These are phyloP conservation scores for Yamadazyma atlantica DNA, from an alignment of 1,139 yeast species.

Conservation along the genomic window DNA sequence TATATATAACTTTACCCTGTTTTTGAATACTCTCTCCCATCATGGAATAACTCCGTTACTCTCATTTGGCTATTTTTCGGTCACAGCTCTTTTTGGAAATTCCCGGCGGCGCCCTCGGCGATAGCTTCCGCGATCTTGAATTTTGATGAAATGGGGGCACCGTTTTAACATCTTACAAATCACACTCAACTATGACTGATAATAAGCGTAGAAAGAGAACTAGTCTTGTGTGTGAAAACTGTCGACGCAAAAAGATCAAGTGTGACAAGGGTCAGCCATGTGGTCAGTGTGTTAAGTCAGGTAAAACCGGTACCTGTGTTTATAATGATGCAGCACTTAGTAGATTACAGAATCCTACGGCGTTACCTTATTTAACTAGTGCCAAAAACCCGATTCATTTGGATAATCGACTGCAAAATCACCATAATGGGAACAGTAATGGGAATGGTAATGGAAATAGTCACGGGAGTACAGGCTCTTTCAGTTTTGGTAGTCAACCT, in stretches of 20 bases:
- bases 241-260: conserved; percentile 35
- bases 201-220: conserved; percentile 24
- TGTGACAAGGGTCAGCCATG: conserved; percentile 42
- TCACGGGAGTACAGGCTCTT: background rate
- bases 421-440: background rate
- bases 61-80: too few relatives aligned
- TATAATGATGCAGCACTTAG: conserved; percentile 22
- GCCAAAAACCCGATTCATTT: conserved; percentile 26
- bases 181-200: conserved; percentile 1
- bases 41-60: too few relatives aligned
- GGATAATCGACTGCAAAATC: background rate
- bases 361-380: conserved; percentile 24
- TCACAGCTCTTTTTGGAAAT: too few relatives aligned
- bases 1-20: too few relatives aligned
- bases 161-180: too few relatives aligned
- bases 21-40: too few relatives aligned
- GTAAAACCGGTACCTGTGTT: conserved; percentile 22
- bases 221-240: conserved; percentile 36
- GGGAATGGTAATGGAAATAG: background rate
- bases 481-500: too few relatives aligned
- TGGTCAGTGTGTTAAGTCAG: conserved; percentile 30
- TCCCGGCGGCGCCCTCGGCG: too few relatives aligned
- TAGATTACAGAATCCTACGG: background rate
- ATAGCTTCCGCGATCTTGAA: too few relatives aligned
- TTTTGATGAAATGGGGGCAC: too few relatives aligned